Evolutionary conservation across 805 yeast species (phyloP).

Genomic region (Starmerella davenportii): DNA sequence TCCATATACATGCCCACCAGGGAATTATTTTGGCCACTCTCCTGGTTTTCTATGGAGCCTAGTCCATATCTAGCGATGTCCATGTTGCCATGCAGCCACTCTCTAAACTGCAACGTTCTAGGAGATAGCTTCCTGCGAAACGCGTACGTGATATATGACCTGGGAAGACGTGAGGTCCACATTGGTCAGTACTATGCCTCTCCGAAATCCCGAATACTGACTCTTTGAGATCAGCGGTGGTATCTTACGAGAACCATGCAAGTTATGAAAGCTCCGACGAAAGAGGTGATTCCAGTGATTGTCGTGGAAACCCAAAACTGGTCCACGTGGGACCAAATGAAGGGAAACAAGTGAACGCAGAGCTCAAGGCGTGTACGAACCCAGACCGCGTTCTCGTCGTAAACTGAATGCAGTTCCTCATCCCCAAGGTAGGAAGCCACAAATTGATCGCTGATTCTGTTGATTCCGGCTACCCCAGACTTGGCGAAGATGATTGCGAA

Average conservation of each 20-base stretch:
- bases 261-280: conserved; percentile 8
- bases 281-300: conserved; percentile 6
- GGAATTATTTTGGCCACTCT: conserved; percentile 22
- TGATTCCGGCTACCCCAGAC: conserved; percentile 12
- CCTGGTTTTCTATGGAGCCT: conserved; percentile 17
- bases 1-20: conserved; percentile 30
- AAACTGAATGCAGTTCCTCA: conserved; percentile 12
- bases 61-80: conserved; percentile 19
- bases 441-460: conserved; percentile 6
- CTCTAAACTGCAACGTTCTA: conserved; percentile 26
- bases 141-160: conserved; percentile 41
- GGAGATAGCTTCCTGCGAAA: conserved; percentile 42
- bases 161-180: conserved; percentile 34
- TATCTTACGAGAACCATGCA: neutral
- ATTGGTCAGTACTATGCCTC: conserved; percentile 23
- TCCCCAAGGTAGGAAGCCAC: conserved; percentile 10
- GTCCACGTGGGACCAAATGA: conserved; percentile 8
- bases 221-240: conserved; percentile 2
- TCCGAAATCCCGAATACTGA: conserved; percentile 6
- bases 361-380: conserved; percentile 9
- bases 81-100: conserved; percentile 16
- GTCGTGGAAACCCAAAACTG: conserved; percentile 9
- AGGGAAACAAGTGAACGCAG: conserved; percentile 6
- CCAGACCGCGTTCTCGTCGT: conserved; percentile 8
- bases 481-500: conserved; percentile 9